phyloP scores from a whole-genome alignment of 1,284 basidiomycete species.

The Puccinia polysora region DNA sequence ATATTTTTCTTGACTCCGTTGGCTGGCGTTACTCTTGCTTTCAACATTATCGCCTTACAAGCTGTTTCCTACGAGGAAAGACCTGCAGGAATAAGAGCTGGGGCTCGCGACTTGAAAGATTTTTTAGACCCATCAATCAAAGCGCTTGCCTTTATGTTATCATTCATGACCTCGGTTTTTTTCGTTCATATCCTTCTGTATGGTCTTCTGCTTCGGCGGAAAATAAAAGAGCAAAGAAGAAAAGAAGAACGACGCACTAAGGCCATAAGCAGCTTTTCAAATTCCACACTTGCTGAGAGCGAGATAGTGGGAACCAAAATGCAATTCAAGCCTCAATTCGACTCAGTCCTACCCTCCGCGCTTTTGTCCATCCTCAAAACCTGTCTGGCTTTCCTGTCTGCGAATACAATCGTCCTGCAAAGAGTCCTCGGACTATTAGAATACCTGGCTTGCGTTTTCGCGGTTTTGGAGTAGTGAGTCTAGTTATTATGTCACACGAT shows the following conservation, averaged over 20 bases:
- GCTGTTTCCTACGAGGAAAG: slow-evolving; percentile 22
- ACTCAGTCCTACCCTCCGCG: slow-evolving; percentile 18
- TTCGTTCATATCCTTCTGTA: slow-evolving; percentile 14
- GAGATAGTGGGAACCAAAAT: background rate
- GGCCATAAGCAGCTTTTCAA: slow-evolving; percentile 22
- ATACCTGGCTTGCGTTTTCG: slow-evolving; percentile 25
- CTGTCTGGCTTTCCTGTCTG: slow-evolving; percentile 8
- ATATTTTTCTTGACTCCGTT: slow-evolving; percentile 1
- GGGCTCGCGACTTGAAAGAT: background rate
- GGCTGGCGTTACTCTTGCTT: slow-evolving; percentile 17
- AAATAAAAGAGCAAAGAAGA: background rate
- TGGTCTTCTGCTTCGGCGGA: background rate
- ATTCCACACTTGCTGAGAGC: background rate
- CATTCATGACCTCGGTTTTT: slow-evolving; percentile 5
- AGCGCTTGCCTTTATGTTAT: slow-evolving; percentile 20
- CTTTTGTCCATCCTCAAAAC: slow-evolving; percentile 25
- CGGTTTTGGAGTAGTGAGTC: slow-evolving; percentile 25
- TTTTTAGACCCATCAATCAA: slow-evolving; percentile 15
- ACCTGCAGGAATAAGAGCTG: slow-evolving; percentile 7
- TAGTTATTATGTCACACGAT: background rate
- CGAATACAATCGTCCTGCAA: slow-evolving; percentile 29
- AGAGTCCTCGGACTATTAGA: slow-evolving; percentile 18
- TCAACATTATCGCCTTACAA: slow-evolving; percentile 26
- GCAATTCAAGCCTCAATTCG: slow-evolving; percentile 7
- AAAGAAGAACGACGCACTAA: background rate